Conservation (phyloP, 208 protist species). For the Plasmodiophora brassicae region DNA sequence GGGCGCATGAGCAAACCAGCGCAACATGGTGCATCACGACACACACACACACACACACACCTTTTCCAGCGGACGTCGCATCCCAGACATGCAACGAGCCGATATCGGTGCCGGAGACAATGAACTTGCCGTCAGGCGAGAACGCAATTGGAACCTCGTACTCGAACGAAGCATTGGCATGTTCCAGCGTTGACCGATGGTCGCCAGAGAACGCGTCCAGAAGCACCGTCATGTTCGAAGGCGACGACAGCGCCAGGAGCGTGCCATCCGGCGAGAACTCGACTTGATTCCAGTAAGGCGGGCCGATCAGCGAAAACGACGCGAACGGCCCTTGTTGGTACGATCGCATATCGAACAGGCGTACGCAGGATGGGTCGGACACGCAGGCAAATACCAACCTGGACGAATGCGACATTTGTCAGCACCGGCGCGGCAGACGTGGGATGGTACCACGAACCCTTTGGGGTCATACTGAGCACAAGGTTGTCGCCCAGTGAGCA, state of each 20-base stretch:
- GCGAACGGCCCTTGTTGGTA: background rate
- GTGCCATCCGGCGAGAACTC: background rate
- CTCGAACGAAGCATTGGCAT: background rate
- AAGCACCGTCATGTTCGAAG: background rate
- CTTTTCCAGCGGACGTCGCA: background rate
- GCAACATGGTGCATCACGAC: background rate
- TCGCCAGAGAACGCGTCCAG: background rate
- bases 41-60: no score
- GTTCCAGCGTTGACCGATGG: background rate
- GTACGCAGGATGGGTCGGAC: background rate
- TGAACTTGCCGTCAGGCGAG: background rate
- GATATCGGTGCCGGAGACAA: background rate
- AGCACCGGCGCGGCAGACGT: no score
- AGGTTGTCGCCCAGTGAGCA: background rate
- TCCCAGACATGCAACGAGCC: background rate
- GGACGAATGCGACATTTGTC: no score
- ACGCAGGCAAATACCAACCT: background rate
- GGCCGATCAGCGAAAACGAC: background rate
- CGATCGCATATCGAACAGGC: background rate
- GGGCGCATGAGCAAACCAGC: background rate
- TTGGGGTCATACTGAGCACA: background rate
- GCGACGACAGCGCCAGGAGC: background rate
- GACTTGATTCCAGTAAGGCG: background rate
- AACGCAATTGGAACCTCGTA: background rate
- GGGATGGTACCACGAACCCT: no score